Evolutionary conservation across 1,139 yeast species (phyloP).

Genomic region (Kodamaea suecica): DNA sequence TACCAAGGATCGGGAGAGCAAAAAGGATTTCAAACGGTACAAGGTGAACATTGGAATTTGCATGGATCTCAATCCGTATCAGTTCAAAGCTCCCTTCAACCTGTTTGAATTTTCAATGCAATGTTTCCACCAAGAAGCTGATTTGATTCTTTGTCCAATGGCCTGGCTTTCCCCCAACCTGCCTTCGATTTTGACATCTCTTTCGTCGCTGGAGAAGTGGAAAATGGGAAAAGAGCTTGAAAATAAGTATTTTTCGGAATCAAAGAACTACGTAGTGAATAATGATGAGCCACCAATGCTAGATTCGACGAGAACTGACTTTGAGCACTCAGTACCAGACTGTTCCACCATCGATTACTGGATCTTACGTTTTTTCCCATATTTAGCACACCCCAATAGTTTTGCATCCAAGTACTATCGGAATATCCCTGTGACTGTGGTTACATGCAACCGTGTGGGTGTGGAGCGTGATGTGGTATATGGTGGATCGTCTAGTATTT

Average conservation of each 20-base stretch:
- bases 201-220: conserved; percentile 14
- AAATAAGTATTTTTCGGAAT: background rate
- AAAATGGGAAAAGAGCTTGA: conserved; percentile 3
- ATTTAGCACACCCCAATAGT: conserved; percentile 43
- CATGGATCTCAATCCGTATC: conserved; percentile 89
- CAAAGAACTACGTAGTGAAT: background rate
- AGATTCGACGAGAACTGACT: conserved; percentile 2
- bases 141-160: conserved; percentile 73
- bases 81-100: conserved; percentile 75
- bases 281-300: conserved; percentile 2
- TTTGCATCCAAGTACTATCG: conserved; percentile 22
- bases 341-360: conserved; percentile 52
- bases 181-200: conserved; percentile 30
- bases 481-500: conserved; percentile 67
- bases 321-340: conserved; percentile 15
- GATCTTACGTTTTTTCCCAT: conserved; percentile 70
- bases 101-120: conserved; percentile 66
- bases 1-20: conserved; percentile 7
- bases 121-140: conserved; percentile 47
- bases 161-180: conserved; percentile 75
- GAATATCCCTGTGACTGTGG: conserved; percentile 31
- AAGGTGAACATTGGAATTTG: conserved; percentile 77
- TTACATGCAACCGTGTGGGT: conserved; percentile 71
- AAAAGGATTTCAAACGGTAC: conserved; percentile 13
- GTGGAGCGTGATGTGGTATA: conserved; percentile 66